Conservation (phyloP, 139 green algal genomes). For the Mychonastes homosphaera region DNA sequence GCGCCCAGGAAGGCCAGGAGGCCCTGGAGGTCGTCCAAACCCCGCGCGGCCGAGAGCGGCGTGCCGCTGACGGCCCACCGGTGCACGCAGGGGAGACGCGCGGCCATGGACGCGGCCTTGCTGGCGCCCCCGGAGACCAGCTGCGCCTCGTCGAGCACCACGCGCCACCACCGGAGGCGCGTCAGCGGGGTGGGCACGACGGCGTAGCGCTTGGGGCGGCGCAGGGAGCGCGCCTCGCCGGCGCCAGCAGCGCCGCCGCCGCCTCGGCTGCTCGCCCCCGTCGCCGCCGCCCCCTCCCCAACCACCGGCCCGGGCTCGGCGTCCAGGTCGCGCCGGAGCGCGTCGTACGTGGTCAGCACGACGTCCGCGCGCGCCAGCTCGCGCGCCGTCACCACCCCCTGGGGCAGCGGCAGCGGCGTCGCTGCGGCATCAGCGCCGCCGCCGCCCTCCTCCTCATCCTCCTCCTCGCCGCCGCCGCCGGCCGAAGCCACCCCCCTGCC, state of each 20-base stretch:
- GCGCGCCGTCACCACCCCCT: constrained; percentile 37
- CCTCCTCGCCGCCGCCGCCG: not conserved
- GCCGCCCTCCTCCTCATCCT: not conserved
- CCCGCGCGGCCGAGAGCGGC: constrained; percentile 63
- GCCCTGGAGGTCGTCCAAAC: constrained; percentile 76
- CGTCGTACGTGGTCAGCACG: constrained; percentile 88
- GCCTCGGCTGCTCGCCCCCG: not conserved
- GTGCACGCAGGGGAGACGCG: constrained; percentile 46
- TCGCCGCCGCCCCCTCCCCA: constrained; percentile 22
- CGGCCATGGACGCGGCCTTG: constrained; percentile 69
- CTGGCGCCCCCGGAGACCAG: constrained; percentile 68
- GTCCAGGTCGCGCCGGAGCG: constrained; percentile 63
- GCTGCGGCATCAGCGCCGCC: not conserved
- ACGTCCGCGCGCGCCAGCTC: constrained; percentile 73
- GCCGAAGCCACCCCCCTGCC: no score
- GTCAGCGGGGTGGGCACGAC: constrained; percentile 79
- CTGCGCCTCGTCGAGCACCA: constrained; percentile 89
- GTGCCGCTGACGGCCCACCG: constrained; percentile 54
- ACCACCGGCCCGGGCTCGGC: constrained; percentile 22
- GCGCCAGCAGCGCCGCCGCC: not conserved
- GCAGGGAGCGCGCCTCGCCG: not conserved
- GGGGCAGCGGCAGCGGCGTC: constrained; percentile 4
- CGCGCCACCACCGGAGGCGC: constrained; percentile 73
- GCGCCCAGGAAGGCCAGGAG: constrained; percentile 73
- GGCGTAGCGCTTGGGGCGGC: constrained; percentile 23